phyloP scores from a whole-genome alignment of 192 early-diverging fungal genomes.

The Gigaspora rosea region DNA sequence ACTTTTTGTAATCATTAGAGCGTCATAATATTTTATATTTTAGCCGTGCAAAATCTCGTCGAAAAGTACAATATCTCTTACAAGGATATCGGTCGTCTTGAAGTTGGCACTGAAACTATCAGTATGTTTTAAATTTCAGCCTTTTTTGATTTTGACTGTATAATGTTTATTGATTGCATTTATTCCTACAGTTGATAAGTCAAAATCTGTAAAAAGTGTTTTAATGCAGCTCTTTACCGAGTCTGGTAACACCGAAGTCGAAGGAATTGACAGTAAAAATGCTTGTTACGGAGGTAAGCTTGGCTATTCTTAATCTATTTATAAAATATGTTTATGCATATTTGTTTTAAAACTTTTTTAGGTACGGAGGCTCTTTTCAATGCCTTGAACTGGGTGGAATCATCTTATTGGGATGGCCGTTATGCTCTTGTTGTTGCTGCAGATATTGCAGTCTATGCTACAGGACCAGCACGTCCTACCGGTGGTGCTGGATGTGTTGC shows the following conservation, averaged over 20 bases:
- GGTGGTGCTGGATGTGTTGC: slow-evolving; percentile 92
- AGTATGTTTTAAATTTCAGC: slow-evolving; percentile 35
- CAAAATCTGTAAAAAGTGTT: slow-evolving; percentile 95
- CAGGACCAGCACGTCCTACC: slow-evolving; percentile 89
- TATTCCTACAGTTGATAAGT: slow-evolving; percentile 77
- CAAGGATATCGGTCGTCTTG: slow-evolving; percentile 88
- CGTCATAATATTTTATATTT: slow-evolving; percentile 4
- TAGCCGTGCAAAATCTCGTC: slow-evolving; percentile 87
- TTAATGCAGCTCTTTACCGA: slow-evolving; percentile 95
- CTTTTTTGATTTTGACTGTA: background rate
- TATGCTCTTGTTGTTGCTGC: slow-evolving; percentile 87
- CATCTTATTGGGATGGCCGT: slow-evolving; percentile 91
- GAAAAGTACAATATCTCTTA: slow-evolving; percentile 90
- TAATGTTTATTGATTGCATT: background rate
- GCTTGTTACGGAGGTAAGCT: slow-evolving; percentile 93
- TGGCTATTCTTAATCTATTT: background rate
- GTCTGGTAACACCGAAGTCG: slow-evolving; percentile 89
- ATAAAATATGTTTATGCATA: background rate
- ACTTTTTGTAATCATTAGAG: background rate
- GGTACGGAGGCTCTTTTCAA: slow-evolving; percentile 91
- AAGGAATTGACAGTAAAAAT: slow-evolving; percentile 97
- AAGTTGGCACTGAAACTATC: slow-evolving; percentile 99
- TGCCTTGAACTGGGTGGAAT: slow-evolving; percentile 97
- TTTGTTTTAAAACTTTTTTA: background rate
- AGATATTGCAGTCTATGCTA: slow-evolving; percentile 96